Percentiles rank a stretch among this genome's conserved stretches.
Evolutionary conservation across 345 rosid species (phyloP).

Genomic region (Gossypium stocksii): DNA sequence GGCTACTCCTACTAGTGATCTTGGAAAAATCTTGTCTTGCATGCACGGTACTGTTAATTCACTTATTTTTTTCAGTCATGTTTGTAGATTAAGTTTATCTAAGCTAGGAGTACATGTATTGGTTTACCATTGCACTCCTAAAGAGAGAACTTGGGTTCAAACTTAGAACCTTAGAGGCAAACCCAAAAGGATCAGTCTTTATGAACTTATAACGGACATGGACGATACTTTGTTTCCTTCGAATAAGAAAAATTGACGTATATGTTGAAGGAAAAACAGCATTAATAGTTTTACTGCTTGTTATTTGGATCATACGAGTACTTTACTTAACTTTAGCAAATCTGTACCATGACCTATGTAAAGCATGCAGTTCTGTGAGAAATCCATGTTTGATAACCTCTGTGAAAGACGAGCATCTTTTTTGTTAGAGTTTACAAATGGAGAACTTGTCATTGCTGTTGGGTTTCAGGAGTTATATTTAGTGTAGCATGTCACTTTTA

Average conservation of each 20-base stretch:
- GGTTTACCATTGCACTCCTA: too few relatives aligned
- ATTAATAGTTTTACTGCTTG: not conserved
- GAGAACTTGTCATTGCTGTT: not conserved
- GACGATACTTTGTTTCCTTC: too few relatives aligned
- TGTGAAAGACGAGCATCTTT: not conserved
- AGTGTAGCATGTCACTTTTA: not conserved
- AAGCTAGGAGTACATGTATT: too few relatives aligned
- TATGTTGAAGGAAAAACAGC: not conserved
- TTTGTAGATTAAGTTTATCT: not conserved
- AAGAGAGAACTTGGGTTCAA: too few relatives aligned
- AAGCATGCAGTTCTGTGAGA: not conserved
- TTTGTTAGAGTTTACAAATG: not conserved
- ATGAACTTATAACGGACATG: too few relatives aligned
- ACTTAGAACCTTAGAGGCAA: too few relatives aligned
- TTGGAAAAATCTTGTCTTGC: slow-evolving; percentile 70
- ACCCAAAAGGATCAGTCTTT: too few relatives aligned
- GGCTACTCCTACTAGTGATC: slow-evolving; percentile 75
- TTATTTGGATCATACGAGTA: not conserved
- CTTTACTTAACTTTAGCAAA: not conserved
- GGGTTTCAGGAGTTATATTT: not conserved
- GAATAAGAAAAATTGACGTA: not conserved
- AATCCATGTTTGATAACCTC: not conserved
- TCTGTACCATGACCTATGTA: not conserved
- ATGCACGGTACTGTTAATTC: slow-evolving; percentile 53
- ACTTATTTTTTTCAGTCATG: not conserved